phyloP scores from a whole-genome alignment of 2,329 filamentous ascomycete genomes.

The Fusarium luffae region DNA sequence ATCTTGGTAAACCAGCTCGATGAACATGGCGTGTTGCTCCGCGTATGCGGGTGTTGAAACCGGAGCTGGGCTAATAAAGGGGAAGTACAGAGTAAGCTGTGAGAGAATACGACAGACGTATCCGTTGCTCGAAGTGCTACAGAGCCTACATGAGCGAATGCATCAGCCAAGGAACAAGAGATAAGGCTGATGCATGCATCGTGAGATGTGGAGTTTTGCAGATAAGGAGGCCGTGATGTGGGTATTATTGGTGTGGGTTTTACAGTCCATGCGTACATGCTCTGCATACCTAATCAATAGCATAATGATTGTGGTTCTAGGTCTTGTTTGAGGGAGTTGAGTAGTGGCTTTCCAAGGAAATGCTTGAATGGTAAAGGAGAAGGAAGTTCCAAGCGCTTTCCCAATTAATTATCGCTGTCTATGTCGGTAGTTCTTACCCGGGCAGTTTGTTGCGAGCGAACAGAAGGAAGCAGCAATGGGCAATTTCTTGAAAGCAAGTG shows the following conservation, averaged over 20 bases:
- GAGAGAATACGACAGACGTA: neutral
- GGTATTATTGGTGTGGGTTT: slow-evolving; percentile 22
- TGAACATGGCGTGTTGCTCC: slow-evolving; percentile 9
- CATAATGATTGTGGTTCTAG: neutral
- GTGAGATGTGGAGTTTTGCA: slow-evolving; percentile 34
- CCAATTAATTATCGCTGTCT: neutral
- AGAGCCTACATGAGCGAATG: neutral
- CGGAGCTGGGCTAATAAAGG: slow-evolving; percentile 1
- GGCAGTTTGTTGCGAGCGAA: neutral
- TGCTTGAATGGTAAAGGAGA: neutral
- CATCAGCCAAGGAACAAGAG: slow-evolving; percentile 8
- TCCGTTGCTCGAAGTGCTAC: neutral
- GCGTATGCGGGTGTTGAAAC: neutral
- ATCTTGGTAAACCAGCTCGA: slow-evolving; percentile 3
- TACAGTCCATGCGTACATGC: neutral
- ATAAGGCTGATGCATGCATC: slow-evolving; percentile 29
- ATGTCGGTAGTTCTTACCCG: neutral
- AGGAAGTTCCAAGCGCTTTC: neutral
- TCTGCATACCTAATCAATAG: neutral
- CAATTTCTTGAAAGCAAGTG: neutral
- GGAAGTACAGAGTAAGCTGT: neutral
- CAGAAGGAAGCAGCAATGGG: slow-evolving; percentile 8
- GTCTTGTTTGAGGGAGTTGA: neutral
- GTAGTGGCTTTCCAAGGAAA: neutral
- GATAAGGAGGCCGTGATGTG: slow-evolving; percentile 28